These are phyloP conservation scores for Aaosphaeria pasadenensis DNA, from an alignment of 2,329 filamentous ascomycete species.

Conservation along the genomic window DNA sequence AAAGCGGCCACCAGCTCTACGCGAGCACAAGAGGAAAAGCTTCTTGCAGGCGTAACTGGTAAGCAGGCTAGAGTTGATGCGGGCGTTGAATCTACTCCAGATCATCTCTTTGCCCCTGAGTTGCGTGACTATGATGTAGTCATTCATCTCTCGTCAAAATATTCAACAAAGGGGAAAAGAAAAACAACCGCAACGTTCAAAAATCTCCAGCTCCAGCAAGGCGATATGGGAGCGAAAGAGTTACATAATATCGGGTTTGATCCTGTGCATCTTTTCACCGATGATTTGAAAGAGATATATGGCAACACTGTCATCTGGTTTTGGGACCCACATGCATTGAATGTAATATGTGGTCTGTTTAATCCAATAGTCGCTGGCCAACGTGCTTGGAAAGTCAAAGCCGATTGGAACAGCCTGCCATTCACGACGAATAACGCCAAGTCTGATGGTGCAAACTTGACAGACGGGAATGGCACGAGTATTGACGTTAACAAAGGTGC, in stretches of 20 bases:
- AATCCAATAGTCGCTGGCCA: slow-evolving; percentile 51
- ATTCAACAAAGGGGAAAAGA: slow-evolving; percentile 36
- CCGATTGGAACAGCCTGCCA: slow-evolving; percentile 66
- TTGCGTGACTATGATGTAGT: slow-evolving; percentile 81
- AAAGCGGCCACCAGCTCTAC: slow-evolving; percentile 61
- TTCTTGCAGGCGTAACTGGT: slow-evolving; percentile 34
- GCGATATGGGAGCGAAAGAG: slow-evolving; percentile 28
- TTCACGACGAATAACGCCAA: slow-evolving; percentile 20
- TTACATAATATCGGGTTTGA: slow-evolving; percentile 53
- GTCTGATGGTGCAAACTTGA: slow-evolving; percentile 37
- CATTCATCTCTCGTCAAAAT: slow-evolving; percentile 65
- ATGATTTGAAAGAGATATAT: slow-evolving; percentile 67
- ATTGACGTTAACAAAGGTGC: slow-evolving; percentile 65
- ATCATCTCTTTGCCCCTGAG: slow-evolving; percentile 68
- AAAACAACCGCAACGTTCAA: slow-evolving; percentile 62
- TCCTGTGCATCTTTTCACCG: slow-evolving; percentile 61
- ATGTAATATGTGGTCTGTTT: slow-evolving; percentile 64
- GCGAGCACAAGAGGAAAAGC: slow-evolving; percentile 48
- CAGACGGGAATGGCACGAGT: slow-evolving; percentile 32
- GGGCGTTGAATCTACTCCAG: slow-evolving; percentile 5
- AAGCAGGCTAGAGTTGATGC: slow-evolving; percentile 5
- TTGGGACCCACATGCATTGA: slow-evolving; percentile 58
- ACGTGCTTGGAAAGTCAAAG: slow-evolving; percentile 66
- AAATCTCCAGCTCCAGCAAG: slow-evolving; percentile 64
- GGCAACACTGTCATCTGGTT: slow-evolving; percentile 75